Base-by-base conservation (phyloP, 108 stramenopile species). In the Parietichytrium sp. region DNA sequence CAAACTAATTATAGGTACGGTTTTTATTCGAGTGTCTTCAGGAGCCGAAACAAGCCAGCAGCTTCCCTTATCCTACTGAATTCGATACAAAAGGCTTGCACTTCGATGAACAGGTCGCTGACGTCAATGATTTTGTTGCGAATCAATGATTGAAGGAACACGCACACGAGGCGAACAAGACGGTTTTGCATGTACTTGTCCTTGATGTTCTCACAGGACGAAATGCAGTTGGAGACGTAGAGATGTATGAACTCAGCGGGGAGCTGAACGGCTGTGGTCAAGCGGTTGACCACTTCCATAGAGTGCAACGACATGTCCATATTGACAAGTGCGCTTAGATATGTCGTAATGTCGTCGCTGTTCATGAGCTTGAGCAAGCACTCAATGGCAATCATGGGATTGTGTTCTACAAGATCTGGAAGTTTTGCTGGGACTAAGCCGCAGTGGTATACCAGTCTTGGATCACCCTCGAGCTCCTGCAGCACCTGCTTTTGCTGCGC, bases 251-350 rank as follows among this genome's bases (percentile, higher is more conserved):
- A 97, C 83, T 98, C 96, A 6, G 95, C 92, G 79, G 96, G 95
- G 27, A 98, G 85, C 29, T 93, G 51, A 23, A 93, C 92, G 51
- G 72, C 81, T 13, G 91, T 93, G 6, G 93, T 93, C 38, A 96
- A 86, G 10, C 93, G 93, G 89, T 96, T 94, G 47, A 94, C 94
- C 42, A 94, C 93, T 86, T 98, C 97, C 97, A 98, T 98, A 53
- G 91, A 91, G 81, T 98, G 95, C 30, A 98, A 86, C 30, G 90
- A 92, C 95, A 98, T 96, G 48, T 97, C 96, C 97, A 98, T 97
- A n/a, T 92, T 88, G 45, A 96, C 97, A 80, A 98, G 83, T 2
- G 93, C 93, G 31, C 92, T 92, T 7, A 96, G 88, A 84, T 94
- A 96, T 50, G 55, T 29, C 20, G 29, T 4, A n/a, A 16, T 29